Percentiles rank a stretch among this genome's conserved stretches.
phyloP scores from a whole-genome alignment of 192 early-diverging fungal species.

The Linderina pennispora region DNA sequence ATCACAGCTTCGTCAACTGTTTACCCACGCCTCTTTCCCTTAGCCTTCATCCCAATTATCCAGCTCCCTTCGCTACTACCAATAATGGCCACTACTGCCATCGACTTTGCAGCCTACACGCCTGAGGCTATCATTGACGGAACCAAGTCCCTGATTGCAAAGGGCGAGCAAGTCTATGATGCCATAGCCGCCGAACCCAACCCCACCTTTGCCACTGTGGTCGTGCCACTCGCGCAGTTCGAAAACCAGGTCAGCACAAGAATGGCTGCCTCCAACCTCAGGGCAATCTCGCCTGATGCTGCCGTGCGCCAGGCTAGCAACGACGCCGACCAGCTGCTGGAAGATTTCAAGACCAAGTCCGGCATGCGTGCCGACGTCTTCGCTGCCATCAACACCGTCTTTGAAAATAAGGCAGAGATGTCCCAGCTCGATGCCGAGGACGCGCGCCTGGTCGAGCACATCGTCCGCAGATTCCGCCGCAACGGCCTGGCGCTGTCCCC shows the following conservation, averaged over 20 bases:
- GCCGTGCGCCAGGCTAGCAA: conserved; percentile 48
- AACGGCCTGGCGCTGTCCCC: conserved; percentile 56
- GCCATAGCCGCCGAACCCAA: neutral
- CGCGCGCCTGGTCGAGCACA: conserved; percentile 51
- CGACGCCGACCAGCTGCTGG: conserved; percentile 39
- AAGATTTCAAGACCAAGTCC: conserved; percentile 46
- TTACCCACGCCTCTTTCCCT: too few species aligned
- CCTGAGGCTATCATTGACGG: neutral
- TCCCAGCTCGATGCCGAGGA: conserved; percentile 44
- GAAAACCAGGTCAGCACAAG: neutral
- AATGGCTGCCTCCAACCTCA: neutral
- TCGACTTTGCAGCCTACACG: too few species aligned
- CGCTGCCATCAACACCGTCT: conserved; percentile 19
- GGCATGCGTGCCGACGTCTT: conserved; percentile 46
- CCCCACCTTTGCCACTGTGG: neutral
- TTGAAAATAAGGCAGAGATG: neutral
- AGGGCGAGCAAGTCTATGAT: neutral
- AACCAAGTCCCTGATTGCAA: neutral
- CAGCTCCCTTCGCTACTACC: too few species aligned
- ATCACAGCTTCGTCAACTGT: too few species aligned
- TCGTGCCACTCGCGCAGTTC: neutral
- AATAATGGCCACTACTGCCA: too few species aligned
- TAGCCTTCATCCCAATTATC: too few species aligned
- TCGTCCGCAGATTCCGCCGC: conserved; percentile 49
- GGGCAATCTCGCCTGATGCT: conserved; percentile 5